These are phyloP conservation scores for Solanum commersonii DNA, from an alignment of 257 asterid genomes.

Conservation along the genomic window DNA sequence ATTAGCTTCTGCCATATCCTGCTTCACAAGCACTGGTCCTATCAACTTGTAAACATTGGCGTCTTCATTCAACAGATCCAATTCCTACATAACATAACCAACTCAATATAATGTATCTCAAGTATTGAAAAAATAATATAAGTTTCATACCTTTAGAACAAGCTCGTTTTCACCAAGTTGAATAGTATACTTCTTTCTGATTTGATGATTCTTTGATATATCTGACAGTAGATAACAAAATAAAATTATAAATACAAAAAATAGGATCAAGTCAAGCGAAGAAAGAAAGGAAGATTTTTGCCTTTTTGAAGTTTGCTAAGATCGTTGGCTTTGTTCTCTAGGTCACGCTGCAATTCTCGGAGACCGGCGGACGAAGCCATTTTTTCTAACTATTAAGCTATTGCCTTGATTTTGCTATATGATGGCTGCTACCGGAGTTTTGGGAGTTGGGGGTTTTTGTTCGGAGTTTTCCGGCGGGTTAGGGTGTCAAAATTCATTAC, in stretches of 20 bases:
- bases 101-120: not conserved
- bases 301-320: slow-evolving; percentile 80
- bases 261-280: not conserved
- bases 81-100: slow-evolving; percentile 44
- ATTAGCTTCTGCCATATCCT: slow-evolving; percentile 95
- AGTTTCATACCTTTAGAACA: slow-evolving; percentile 58
- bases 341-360: slow-evolving; percentile 70
- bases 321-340: slow-evolving; percentile 86
- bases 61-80: slow-evolving; percentile 82
- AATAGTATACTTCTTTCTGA: slow-evolving; percentile 78
- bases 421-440: not conserved
- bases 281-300: not conserved
- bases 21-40: slow-evolving; percentile 91
- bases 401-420: not conserved
- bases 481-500: not conserved
- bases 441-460: not conserved
- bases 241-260: not conserved
- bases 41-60: slow-evolving; percentile 91
- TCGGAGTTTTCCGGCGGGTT: not conserved
- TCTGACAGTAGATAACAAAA: slow-evolving; percentile 20
- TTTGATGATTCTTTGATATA: slow-evolving; percentile 79
- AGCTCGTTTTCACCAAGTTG: slow-evolving; percentile 98
- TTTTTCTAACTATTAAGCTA: not conserved
- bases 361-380: slow-evolving; percentile 36
- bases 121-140: not conserved